Evolutionary conservation across 2,329 filamentous ascomycete species (phyloP).

Genomic region (Fonsecaea multimorphosa): DNA sequence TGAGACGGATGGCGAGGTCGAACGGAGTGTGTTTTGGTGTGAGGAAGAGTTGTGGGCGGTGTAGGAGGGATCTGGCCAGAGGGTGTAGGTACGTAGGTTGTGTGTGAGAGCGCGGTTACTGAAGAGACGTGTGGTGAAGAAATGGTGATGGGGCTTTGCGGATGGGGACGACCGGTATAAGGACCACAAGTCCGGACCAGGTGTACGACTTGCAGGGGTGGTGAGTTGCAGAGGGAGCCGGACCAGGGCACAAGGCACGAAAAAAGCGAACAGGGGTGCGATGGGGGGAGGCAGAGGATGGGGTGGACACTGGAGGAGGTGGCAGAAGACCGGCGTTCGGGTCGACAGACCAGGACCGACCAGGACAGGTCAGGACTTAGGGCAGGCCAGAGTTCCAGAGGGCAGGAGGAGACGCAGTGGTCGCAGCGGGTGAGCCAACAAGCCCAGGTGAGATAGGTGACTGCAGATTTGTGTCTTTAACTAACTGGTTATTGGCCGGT

Average conservation of each 20-base stretch:
- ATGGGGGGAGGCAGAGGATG: background rate
- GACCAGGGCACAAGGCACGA: slow-evolving; percentile 29
- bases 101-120: slow-evolving; percentile 19
- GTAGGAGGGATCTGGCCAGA: background rate
- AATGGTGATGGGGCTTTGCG: slow-evolving; percentile 21
- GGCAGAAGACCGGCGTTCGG: slow-evolving; percentile 17
- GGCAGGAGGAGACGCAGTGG: slow-evolving; percentile 4
- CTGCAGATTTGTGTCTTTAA: slow-evolving; percentile 3
- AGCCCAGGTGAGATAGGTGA: slow-evolving; percentile 8
- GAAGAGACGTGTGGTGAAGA: slow-evolving; percentile 20
- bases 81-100: background rate
- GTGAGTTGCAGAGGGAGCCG: slow-evolving; percentile 18
- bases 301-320: background rate
- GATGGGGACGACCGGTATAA: slow-evolving; percentile 33
- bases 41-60: background rate
- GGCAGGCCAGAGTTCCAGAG: slow-evolving; percentile 19
- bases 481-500: slow-evolving; percentile 10
- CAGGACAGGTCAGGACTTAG: too few species aligned
- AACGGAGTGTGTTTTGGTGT: slow-evolving; percentile 1
- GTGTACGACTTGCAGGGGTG: slow-evolving; percentile 12
- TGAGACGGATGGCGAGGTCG: slow-evolving; percentile 15
- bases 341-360: slow-evolving; percentile 13
- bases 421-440: background rate
- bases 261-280: slow-evolving; percentile 28
- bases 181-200: slow-evolving; percentile 17